Evolutionary conservation across 805 yeast genomes (phyloP).

Genomic region (Starmerella ratchasimensis): DNA sequence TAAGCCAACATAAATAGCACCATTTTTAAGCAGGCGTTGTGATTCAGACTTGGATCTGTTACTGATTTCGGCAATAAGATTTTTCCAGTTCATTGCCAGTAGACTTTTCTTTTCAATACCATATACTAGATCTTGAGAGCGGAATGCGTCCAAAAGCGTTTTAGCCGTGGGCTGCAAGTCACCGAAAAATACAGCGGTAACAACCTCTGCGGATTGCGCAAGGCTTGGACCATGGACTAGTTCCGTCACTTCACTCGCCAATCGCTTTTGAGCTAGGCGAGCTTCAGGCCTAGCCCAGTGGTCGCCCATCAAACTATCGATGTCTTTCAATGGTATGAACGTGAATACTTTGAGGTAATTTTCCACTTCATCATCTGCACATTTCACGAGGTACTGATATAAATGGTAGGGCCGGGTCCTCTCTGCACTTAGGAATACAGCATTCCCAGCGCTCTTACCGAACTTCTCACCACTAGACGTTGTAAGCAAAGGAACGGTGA

Average conservation of each 20-base stretch:
- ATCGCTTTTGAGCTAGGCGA: constrained; percentile 57
- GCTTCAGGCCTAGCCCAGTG: constrained; percentile 49
- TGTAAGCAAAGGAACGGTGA: constrained; percentile 81
- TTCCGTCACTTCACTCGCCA: constrained; percentile 79
- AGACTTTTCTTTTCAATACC: constrained; percentile 28
- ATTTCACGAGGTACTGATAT: constrained; percentile 72
- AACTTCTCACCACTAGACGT: constrained; percentile 85
- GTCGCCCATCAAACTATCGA: constrained; percentile 37
- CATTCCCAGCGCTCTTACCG: constrained; percentile 96
- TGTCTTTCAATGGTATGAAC: constrained; percentile 49
- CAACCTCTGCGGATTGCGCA: constrained; percentile 51
- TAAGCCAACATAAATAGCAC: constrained; percentile 64
- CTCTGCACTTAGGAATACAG: constrained; percentile 67
- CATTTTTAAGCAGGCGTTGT: constrained; percentile 46
- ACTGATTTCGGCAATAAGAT: constrained; percentile 36
- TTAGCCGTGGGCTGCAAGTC: constrained; percentile 34
- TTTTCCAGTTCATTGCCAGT: constrained; percentile 34
- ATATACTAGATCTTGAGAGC: constrained; percentile 41
- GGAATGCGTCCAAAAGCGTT: constrained; percentile 42
- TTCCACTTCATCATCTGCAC: constrained; percentile 49
- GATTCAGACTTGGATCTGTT: constrained; percentile 39
- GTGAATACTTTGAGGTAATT: constrained; percentile 66
- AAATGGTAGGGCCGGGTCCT: constrained; percentile 68
- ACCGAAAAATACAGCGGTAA: constrained; percentile 57
- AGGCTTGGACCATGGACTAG: constrained; percentile 72